phyloP scores from a whole-genome alignment of 169 alveolate genomes.

The Amoebophrya sp. region DNA sequence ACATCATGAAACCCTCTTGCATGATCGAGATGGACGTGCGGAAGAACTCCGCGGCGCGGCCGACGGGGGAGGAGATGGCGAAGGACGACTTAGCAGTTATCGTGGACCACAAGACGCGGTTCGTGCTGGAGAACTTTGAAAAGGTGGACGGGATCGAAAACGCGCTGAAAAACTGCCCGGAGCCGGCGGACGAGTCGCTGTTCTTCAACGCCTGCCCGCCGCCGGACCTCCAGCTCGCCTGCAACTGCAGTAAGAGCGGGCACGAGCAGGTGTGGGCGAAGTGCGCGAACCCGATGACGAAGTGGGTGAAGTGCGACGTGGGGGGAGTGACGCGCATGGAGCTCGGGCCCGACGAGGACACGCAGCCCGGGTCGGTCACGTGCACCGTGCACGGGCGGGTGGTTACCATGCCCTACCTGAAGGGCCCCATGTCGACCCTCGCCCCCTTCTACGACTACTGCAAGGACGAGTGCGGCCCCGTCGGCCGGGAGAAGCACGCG shows the following conservation, averaged over 20 bases:
- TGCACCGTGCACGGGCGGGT: background rate
- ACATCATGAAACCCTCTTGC: background rate
- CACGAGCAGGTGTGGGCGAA: constrained; percentile 5
- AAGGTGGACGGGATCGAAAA: background rate
- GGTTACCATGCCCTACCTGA: background rate
- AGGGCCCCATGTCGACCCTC: background rate
- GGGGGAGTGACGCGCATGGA: constrained; percentile 1
- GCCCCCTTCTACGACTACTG: background rate
- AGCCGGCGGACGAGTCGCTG: background rate
- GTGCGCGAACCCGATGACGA: background rate
- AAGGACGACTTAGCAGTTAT: no score
- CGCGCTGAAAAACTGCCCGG: background rate
- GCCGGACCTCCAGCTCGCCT: background rate
- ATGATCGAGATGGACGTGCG: background rate
- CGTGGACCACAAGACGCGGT: background rate
- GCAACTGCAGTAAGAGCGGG: background rate
- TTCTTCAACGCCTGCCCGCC: constrained; percentile 4
- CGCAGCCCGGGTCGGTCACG: background rate
- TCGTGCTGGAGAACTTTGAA: background rate
- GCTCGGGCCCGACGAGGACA: background rate
- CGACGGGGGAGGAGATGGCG: no score
- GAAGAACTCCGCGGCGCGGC: no score
- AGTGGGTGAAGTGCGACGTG: background rate
- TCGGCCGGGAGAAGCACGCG: background rate
- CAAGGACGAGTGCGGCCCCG: background rate